Conservation (phyloP, 495 filamentous ascomycete species). For the Aspergillus baeticus region DNA sequence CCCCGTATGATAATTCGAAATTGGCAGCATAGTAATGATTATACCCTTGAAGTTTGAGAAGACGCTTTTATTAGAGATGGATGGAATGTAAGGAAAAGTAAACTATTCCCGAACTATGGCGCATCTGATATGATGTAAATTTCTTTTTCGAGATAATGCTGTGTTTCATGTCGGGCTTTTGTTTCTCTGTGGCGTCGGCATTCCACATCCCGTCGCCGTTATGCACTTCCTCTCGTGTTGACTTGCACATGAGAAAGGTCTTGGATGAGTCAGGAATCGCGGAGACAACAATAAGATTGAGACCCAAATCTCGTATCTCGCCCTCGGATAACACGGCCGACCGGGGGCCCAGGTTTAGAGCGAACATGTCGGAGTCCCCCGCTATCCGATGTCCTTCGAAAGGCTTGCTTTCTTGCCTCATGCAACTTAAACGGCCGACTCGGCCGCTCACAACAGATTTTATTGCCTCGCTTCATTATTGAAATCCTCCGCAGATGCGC, state of each 20-base stretch:
- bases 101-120: not conserved
- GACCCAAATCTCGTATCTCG: not conserved
- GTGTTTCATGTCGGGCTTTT: not conserved
- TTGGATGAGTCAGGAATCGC: not conserved
- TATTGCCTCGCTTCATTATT: not conserved
- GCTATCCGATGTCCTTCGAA: not conserved
- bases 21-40: not conserved
- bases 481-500: no score
- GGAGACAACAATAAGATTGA: not conserved
- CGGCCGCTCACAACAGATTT: not conserved
- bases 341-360: not conserved
- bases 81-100: no score
- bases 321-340: constrained; percentile 3
- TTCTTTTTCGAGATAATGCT: no score
- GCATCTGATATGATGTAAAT: not conserved
- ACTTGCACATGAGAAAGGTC: not conserved
- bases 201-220: no score
- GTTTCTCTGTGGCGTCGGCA: not conserved
- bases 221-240: not conserved
- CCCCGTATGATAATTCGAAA: not conserved
- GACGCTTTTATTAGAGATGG: not conserved
- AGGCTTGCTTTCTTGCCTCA: not conserved
- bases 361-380: constrained; percentile 4
- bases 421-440: constrained; percentile 3
- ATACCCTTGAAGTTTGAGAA: constrained; percentile 9